phyloP scores from a whole-genome alignment of 768 basidiomycete genomes.

The Tylopilus sp. region DNA sequence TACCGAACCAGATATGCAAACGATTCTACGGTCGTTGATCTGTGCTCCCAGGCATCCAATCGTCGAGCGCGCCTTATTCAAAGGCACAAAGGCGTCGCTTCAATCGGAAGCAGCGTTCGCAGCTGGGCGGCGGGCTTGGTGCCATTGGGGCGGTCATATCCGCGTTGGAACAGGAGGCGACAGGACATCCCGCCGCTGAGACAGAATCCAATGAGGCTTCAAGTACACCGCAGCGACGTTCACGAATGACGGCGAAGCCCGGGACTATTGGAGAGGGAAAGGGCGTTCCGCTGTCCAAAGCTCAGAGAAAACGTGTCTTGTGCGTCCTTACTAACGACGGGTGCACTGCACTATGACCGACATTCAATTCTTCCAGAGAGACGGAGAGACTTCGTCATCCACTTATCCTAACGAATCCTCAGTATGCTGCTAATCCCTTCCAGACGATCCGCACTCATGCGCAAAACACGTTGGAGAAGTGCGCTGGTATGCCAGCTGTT shows the following conservation, averaged over 20 bases:
- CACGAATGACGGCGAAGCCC: slow-evolving; percentile 28
- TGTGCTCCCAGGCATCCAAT: slow-evolving; percentile 44
- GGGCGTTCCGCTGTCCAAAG: slow-evolving; percentile 50
- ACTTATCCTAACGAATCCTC: slow-evolving; percentile 60
- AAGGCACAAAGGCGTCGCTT: slow-evolving; percentile 69
- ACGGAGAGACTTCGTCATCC: slow-evolving; percentile 68
- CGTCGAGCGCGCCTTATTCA: slow-evolving; percentile 54
- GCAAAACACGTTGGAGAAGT: slow-evolving; percentile 69
- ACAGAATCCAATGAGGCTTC: slow-evolving; percentile 15
- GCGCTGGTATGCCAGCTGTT: slow-evolving; percentile 19
- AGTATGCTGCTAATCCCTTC: slow-evolving; percentile 69
- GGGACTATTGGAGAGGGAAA: slow-evolving; percentile 70
- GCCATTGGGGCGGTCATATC: slow-evolving; percentile 55
- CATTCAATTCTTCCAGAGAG: slow-evolving; percentile 40
- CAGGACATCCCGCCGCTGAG: slow-evolving; percentile 10
- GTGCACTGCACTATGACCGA: background rate
- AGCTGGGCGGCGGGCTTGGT: slow-evolving; percentile 48
- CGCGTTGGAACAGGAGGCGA: slow-evolving; percentile 42
- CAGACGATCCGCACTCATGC: slow-evolving; percentile 76
- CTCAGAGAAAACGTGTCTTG: slow-evolving; percentile 68
- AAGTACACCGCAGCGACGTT: slow-evolving; percentile 14
- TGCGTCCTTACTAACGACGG: slow-evolving; percentile 35
- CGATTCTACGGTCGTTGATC: too few species aligned
- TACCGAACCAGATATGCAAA: background rate
- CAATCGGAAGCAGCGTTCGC: slow-evolving; percentile 66